Evolutionary conservation across 2,329 filamentous ascomycete species (phyloP).

Genomic region (Penicillium sp.): DNA sequence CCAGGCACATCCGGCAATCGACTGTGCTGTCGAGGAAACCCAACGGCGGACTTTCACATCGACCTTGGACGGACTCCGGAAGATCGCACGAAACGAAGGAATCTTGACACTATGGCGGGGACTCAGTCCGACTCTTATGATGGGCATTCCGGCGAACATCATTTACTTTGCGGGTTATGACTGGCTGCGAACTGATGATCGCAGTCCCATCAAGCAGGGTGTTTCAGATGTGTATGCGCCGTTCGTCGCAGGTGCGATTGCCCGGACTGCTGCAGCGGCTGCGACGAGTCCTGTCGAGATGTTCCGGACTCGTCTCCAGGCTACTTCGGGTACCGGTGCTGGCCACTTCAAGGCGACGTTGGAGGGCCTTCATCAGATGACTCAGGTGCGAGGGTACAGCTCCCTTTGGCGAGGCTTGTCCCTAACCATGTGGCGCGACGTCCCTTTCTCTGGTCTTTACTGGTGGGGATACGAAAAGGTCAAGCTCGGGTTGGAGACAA

Average conservation of each 20-base stretch:
- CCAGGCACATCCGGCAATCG: slow-evolving; percentile 45
- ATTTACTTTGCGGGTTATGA: slow-evolving; percentile 99
- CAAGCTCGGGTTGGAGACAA: slow-evolving; percentile 63
- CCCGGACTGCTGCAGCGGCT: slow-evolving; percentile 72
- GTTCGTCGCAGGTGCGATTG: slow-evolving; percentile 69
- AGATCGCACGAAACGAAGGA: slow-evolving; percentile 93
- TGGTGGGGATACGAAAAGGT: slow-evolving; percentile 96
- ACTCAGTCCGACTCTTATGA: slow-evolving; percentile 84
- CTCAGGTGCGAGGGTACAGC: slow-evolving; percentile 65
- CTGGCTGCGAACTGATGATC: slow-evolving; percentile 70
- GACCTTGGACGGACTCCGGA: slow-evolving; percentile 83
- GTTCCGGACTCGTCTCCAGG: slow-evolving; percentile 87
- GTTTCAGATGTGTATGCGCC: slow-evolving; percentile 68
- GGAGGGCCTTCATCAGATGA: slow-evolving; percentile 70
- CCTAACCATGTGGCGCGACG: slow-evolving; percentile 90
- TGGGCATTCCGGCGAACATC: slow-evolving; percentile 92
- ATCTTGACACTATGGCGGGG: slow-evolving; percentile 83
- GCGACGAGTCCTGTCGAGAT: slow-evolving; percentile 89
- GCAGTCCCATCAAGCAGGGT: slow-evolving; percentile 62
- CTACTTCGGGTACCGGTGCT: slow-evolving; percentile 53
- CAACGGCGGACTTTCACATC: slow-evolving; percentile 80
- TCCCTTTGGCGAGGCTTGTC: slow-evolving; percentile 87
- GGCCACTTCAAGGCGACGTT: slow-evolving; percentile 76
- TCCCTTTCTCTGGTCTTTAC: slow-evolving; percentile 94
- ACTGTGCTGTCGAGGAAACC: slow-evolving; percentile 82